Evolutionary conservation across 2,329 filamentous ascomycete genomes (phyloP).

Genomic region (Amauroascus verrucosus): DNA sequence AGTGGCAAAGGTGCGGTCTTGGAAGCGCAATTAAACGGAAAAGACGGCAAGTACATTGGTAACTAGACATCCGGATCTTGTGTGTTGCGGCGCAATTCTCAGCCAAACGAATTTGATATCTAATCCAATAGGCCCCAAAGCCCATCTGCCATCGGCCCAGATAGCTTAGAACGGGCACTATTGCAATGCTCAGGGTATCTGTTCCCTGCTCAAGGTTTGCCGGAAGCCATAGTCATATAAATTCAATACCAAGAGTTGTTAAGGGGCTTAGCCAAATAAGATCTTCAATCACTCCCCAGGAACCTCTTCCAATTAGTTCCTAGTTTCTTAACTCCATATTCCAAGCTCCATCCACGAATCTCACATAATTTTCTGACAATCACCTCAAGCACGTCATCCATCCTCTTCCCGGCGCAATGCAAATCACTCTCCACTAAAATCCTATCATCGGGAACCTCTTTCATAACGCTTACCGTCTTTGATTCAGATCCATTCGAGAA

Average conservation of each 20-base stretch:
- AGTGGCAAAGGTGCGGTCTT: constrained; percentile 50
- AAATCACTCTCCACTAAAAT: constrained; percentile 85
- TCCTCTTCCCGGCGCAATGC: constrained; percentile 66
- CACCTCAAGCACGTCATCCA: constrained; percentile 68
- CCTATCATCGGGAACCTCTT: constrained; percentile 62
- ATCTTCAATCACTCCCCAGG: constrained; percentile 30
- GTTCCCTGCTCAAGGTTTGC: not conserved
- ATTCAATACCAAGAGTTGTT: not conserved
- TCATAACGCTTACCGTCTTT: constrained; percentile 57
- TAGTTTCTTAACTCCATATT: constrained; percentile 58
- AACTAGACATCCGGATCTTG: constrained; percentile 10
- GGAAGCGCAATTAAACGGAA: constrained; percentile 50
- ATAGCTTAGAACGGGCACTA: too few relatives aligned
- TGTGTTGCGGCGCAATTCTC: not conserved
- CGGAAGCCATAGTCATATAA: not conserved
- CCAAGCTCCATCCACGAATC: constrained; percentile 65
- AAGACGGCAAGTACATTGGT: constrained; percentile 44
- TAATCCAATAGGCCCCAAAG: too few relatives aligned
- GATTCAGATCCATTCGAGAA: constrained; percentile 46
- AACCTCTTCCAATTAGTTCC: constrained; percentile 69
- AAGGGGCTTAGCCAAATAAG: not conserved
- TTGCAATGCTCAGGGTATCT: too few relatives aligned
- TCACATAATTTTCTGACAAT: constrained; percentile 66
- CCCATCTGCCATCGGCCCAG: too few relatives aligned
- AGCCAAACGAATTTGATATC: not conserved